These are phyloP conservation scores for Sugiyamaella lignohabitans DNA, from an alignment of 805 yeast species.

Conservation along the genomic window DNA sequence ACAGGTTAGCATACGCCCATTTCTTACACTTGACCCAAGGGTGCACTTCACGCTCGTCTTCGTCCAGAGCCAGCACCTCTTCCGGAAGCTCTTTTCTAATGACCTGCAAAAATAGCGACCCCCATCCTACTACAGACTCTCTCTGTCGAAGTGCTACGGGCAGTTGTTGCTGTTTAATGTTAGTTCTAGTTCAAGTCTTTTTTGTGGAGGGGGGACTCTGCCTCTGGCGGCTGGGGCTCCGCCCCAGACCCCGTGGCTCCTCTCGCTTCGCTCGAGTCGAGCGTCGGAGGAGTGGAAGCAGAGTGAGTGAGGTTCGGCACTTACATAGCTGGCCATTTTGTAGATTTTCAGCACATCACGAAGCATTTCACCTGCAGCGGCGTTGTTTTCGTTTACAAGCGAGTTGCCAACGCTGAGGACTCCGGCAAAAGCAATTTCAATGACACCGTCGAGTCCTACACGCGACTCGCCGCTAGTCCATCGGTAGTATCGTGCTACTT, in stretches of 20 bases:
- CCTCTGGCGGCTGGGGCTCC: background rate
- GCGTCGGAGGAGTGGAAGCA: background rate
- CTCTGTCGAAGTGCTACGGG: conserved; percentile 57
- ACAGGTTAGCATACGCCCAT: conserved; percentile 80
- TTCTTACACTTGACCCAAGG: conserved; percentile 75
- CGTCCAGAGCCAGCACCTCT: conserved; percentile 44
- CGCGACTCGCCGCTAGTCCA: conserved; percentile 60
- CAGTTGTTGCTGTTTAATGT: conserved; percentile 46
- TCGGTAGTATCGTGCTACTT: conserved; percentile 62
- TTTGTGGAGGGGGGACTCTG: background rate
- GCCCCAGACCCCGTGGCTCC: background rate
- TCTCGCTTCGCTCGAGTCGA: background rate
- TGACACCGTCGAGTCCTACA: conserved; percentile 46
- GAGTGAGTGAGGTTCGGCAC: background rate
- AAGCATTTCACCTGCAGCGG: conserved; percentile 61
- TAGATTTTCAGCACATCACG: conserved; percentile 67
- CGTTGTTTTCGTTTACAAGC: conserved; percentile 37
- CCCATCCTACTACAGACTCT: conserved; percentile 58
- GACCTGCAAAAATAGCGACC: conserved; percentile 64
- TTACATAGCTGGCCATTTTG: conserved; percentile 56
- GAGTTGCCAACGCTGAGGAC: conserved; percentile 60
- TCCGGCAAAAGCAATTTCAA: conserved; percentile 55
- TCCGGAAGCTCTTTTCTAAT: conserved; percentile 55
- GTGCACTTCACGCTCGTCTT: conserved; percentile 44
- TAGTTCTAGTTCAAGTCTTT: no score